These are phyloP conservation scores for Striga asiatica DNA, from an alignment of 257 asterid species.

Conservation along the genomic window DNA sequence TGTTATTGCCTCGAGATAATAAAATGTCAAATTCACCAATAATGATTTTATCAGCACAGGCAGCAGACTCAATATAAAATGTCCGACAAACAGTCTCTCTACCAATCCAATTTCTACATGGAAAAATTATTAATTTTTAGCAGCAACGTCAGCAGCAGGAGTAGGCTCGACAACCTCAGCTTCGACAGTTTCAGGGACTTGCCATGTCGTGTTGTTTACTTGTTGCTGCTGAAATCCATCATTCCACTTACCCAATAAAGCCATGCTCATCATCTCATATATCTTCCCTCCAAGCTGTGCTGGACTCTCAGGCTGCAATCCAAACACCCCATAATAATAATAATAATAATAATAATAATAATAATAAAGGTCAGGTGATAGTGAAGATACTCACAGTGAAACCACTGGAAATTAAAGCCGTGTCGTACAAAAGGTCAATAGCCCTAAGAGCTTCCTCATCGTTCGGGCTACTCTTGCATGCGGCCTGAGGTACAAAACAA, in stretches of 20 bases:
- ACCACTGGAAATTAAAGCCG: constrained; percentile 91
- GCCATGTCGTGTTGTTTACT: constrained; percentile 11
- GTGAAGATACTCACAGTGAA: constrained; percentile 58
- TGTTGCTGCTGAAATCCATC: constrained; percentile 33
- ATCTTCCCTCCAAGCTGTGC: constrained; percentile 93
- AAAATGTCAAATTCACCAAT: too few relatives aligned
- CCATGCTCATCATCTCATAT: constrained; percentile 91
- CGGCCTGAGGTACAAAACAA: constrained; percentile 41
- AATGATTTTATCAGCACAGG: too few relatives aligned
- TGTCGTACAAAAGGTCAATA: constrained; percentile 74
- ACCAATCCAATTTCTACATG: background rate
- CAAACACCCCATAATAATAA: background rate
- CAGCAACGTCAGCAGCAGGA: constrained; percentile 46
- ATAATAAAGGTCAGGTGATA: background rate
- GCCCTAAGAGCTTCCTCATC: constrained; percentile 96
- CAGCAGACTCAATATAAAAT: background rate
- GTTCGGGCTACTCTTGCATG: constrained; percentile 56
- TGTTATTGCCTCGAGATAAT: too few relatives aligned
- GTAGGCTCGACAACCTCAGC: constrained; percentile 76
- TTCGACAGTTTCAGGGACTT: constrained; percentile 40
- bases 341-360: too few relatives aligned
- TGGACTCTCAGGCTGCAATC: constrained; percentile 92
- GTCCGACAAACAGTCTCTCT: background rate
- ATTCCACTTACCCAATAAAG: constrained; percentile 69
- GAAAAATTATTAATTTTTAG: constrained; percentile 28